Evolutionary conservation across 148 eudicot species (phyloP), one percentile per base, ranked within the genome.

Genomic region (Camellia sinensis): DNA sequence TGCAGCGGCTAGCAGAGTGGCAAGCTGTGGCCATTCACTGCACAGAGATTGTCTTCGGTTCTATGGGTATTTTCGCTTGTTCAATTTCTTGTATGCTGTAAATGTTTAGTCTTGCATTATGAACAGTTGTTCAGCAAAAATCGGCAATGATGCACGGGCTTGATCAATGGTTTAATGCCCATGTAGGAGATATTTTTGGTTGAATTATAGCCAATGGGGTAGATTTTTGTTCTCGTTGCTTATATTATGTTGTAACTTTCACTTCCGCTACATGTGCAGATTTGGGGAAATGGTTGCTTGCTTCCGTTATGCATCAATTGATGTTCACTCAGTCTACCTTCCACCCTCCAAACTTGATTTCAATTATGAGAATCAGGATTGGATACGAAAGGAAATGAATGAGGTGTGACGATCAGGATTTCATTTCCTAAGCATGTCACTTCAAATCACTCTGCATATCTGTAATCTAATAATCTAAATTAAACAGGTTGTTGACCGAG

Each of bases 211-310:
- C 77, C 22, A 10, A 29, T 29, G 37, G 37, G 37, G 37, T 29
- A 29, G 37, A 29, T 29, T 29, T 29, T 29, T 48, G 40, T 10
- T 48, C 17, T 22, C 19, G 5, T 73, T 22, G 9, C 6, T 53
- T 5, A 8, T 2, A 1, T 11, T 15, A 22, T 6, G 46, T 37
- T 29, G 73, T 29, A 75, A 41, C 73, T 37, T 11, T 74, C 48
- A 67, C 18, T 61, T 11, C 46, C 45, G 18, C 53, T 80, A 46
- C 48, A 3, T 67, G 15, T 89, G 84, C 91, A 94, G 99, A 76
- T 93, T 89, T 78, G 99, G 97, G 75, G 89, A 91, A 74, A 94
- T 97, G 99, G 99, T 97, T 81, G 99, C 99, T 84, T 97, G 99
- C 84, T 97, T 97, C 82, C 98, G 98, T 46, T 97, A 97, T 88